Evolutionary conservation across 352 stramenopile genomes (phyloP), one percentile per base, ranked within the genome.

Genomic region (Phytopythium helicoides): DNA sequence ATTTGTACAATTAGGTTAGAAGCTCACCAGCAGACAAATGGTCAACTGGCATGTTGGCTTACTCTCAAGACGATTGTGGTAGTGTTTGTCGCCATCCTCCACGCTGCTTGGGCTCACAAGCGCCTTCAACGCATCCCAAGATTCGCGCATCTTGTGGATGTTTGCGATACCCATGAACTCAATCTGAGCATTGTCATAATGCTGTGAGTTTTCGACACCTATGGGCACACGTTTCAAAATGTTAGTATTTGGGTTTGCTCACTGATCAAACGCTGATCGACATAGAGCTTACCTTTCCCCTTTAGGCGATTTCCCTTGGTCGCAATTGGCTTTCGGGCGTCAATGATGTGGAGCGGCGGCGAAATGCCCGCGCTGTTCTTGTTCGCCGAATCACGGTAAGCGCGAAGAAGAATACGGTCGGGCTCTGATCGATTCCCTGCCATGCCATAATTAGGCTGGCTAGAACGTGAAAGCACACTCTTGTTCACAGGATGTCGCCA

Each of bases 131-230:
- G 71, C 66, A 58, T 97, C 86, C 54, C 99, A 82, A 0, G 91
- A 95, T 61, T 99, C 92, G 45, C 97, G 94, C 76, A 99, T 98
- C 51, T 96, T 96, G 81, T 99, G 96, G 60, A 99, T 99, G 66
- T 99, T 99, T 15, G 89, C 94, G 61, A 99, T 99, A 21, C 96
- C 95, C 82, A 98, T 97, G 71, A 99, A 99, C 51, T 97, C 92
- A 41, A 99, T 87, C 3, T 88, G 96, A 11, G 89, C 86, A 45
- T 97, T 95, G 46, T 96, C 81, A 67, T 99, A 99, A 65, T 98
- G 87, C 59, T 96, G 92, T 15, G 91, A 96, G 68, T 98, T 98
- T 65, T 99, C 96, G 35, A 98, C 96, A 45, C 95, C 92, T 88
- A 57, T 4, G 15, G n/a, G 52, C 0, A 44, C 19, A 66, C 10